Conservation (phyloP, 345 rosid species). For the Balakata baccata region DNA sequence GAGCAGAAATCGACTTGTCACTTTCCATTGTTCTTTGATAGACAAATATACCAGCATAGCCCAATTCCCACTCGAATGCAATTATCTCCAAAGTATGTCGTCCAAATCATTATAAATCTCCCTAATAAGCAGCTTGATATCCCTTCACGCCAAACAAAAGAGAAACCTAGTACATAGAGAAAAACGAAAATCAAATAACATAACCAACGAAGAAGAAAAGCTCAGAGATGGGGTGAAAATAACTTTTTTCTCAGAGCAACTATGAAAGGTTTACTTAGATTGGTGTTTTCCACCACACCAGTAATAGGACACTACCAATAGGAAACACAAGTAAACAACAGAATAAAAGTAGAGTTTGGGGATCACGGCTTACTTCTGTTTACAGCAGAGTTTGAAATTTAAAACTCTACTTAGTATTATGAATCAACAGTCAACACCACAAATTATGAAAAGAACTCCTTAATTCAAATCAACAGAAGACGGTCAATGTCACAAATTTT, state of each 20-base stretch:
- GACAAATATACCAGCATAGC: conserved; percentile 40
- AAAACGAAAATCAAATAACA: conserved; percentile 1
- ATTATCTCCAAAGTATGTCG: conserved; percentile 39
- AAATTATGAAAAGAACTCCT: background rate
- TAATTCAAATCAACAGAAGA: conserved; percentile 19
- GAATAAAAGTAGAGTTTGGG: background rate
- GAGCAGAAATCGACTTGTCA: conserved; percentile 53
- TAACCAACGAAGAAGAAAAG: background rate
- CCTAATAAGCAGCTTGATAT: conserved; percentile 20
- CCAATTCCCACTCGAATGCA: conserved; percentile 51
- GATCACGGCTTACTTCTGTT: background rate
- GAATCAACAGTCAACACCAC: background rate
- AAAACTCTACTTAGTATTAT: background rate
- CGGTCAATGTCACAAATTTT: conserved; percentile 15
- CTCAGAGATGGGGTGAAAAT: background rate
- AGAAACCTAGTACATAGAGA: conserved; percentile 23
- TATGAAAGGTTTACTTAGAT: background rate
- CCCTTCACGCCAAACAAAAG: conserved; percentile 26
- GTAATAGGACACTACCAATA: background rate
- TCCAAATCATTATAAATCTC: conserved; percentile 52
- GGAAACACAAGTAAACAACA: background rate
- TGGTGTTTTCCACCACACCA: background rate
- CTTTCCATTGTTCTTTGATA: conserved; percentile 65
- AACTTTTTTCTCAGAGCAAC: background rate
- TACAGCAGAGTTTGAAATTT: background rate